These are phyloP conservation scores for Trichosporon sp. DNA, from an alignment of 1,284 basidiomycete species.

Conservation along the genomic window DNA sequence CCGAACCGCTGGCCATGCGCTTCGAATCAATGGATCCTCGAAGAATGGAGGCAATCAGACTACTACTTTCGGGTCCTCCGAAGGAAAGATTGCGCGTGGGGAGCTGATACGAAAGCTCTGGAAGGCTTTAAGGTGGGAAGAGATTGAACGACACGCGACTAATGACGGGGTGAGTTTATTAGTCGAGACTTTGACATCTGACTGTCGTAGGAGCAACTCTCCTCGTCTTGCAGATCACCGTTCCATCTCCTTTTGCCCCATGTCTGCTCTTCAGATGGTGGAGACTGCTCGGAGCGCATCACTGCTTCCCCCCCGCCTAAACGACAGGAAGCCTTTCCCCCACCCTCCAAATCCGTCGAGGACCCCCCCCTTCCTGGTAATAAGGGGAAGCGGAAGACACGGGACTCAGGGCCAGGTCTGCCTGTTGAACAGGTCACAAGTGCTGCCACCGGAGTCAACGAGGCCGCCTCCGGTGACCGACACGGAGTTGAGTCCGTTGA, in stretches of 20 bases:
- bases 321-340: slow-evolving; percentile 43
- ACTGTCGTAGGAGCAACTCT: slow-evolving; percentile 13
- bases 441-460: neutral
- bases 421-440: neutral
- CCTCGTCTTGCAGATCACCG: slow-evolving; percentile 42
- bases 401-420: neutral
- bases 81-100: slow-evolving; percentile 42
- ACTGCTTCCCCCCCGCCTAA: slow-evolving; percentile 35
- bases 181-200: neutral
- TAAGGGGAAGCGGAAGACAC: slow-evolving; percentile 41
- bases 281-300: neutral
- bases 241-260: slow-evolving; percentile 51
- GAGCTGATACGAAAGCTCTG: slow-evolving; percentile 52
- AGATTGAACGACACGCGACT: slow-evolving; percentile 48
- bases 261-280: slow-evolving; percentile 35
- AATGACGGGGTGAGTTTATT: slow-evolving; percentile 37
- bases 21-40: slow-evolving; percentile 25
- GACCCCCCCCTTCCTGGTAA: neutral
- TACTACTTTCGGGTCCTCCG: slow-evolving; percentile 24
- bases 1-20: slow-evolving; percentile 19
- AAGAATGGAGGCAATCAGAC: neutral
- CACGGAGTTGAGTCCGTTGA: neutral
- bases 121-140: slow-evolving; percentile 53
- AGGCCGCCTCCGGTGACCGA: neutral
- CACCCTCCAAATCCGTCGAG: slow-evolving; percentile 9